phyloP scores from a whole-genome alignment of 2,329 filamentous ascomycete species.

The Escovopsis weberi region DNA sequence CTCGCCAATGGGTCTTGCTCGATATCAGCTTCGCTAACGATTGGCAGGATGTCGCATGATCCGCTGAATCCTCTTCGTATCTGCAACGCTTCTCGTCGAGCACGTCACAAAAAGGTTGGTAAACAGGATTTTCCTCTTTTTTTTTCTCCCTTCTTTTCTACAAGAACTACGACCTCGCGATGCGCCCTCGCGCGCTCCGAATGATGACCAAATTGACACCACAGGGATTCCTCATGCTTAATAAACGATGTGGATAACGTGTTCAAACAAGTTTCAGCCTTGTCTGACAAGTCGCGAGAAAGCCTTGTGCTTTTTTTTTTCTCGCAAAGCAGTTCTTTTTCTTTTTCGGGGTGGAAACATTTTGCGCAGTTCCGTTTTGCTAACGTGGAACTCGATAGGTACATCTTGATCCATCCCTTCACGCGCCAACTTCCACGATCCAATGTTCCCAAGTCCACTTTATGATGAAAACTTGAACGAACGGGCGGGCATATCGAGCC shows the following conservation, averaged over 20 bases:
- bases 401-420: slow-evolving; percentile 10
- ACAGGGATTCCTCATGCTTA: slow-evolving; percentile 56
- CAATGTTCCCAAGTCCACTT: slow-evolving; percentile 12
- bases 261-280: slow-evolving; percentile 48
- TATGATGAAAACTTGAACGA: slow-evolving; percentile 54
- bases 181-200: slow-evolving; percentile 15
- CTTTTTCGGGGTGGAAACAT: slow-evolving; percentile 4
- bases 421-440: background rate
- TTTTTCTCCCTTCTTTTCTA: background rate
- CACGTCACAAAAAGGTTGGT: slow-evolving; percentile 28
- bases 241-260: slow-evolving; percentile 49
- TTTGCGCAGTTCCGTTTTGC: slow-evolving; percentile 8
- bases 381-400: slow-evolving; percentile 30
- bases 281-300: slow-evolving; percentile 39
- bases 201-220: slow-evolving; percentile 49
- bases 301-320: slow-evolving; percentile 14
- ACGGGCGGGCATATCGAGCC: slow-evolving; percentile 54
- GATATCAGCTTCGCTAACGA: slow-evolving; percentile 8
- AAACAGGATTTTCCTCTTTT: slow-evolving; percentile 5
- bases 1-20: background rate
- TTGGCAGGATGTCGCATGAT: slow-evolving; percentile 1
- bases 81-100: too few species aligned
- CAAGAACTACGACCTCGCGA: too few species aligned
- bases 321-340: slow-evolving; percentile 8
- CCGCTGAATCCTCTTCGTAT: background rate